Evolutionary conservation across 768 basidiomycete genomes (phyloP).

Genomic region (Leccinum variicolor): DNA sequence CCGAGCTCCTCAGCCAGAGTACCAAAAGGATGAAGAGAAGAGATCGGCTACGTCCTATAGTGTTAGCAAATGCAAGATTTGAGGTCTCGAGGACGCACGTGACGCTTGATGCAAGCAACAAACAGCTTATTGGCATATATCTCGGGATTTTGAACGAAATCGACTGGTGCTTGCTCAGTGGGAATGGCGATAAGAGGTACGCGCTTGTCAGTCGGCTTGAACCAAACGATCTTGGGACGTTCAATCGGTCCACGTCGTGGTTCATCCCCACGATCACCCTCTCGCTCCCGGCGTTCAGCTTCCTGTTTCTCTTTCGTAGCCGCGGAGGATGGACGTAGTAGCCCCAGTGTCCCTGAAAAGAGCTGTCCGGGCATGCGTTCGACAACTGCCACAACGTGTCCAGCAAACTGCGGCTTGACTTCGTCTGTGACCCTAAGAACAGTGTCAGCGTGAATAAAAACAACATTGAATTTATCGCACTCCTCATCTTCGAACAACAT

Average conservation of each 20-base stretch:
- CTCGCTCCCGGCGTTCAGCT: constrained; percentile 94
- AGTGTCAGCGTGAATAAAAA: constrained; percentile 7
- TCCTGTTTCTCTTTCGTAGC: constrained; percentile 99
- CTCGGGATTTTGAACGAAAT: constrained; percentile 95
- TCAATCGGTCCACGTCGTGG: constrained; percentile 75
- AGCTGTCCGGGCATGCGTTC: constrained; percentile 99
- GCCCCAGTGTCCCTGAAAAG: constrained; percentile 94
- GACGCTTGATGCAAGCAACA: constrained; percentile 97
- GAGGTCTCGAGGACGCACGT: constrained; percentile 52
- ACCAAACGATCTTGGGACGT: constrained; percentile 99
- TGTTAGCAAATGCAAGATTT: constrained; percentile 14
- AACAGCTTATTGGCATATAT: constrained; percentile 88
- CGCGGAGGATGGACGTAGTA: constrained; percentile 92
- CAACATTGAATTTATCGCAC: constrained; percentile 38
- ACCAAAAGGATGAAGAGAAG: constrained; percentile 97
- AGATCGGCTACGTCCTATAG: constrained; percentile 62
- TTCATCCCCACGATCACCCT: constrained; percentile 87
- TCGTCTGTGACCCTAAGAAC: constrained; percentile 85
- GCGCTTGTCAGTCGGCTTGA: constrained; percentile 99
- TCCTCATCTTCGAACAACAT: constrained; percentile 98
- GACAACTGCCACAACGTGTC: constrained; percentile 99
- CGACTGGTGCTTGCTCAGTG: constrained; percentile 94
- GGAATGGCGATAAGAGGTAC: constrained; percentile 98
- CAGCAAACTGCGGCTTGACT: constrained; percentile 96
- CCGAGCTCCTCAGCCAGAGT: constrained; percentile 97